Base-by-base conservation (phyloP, 2,329 filamentous ascomycete species). In the Penicillium sp. region DNA sequence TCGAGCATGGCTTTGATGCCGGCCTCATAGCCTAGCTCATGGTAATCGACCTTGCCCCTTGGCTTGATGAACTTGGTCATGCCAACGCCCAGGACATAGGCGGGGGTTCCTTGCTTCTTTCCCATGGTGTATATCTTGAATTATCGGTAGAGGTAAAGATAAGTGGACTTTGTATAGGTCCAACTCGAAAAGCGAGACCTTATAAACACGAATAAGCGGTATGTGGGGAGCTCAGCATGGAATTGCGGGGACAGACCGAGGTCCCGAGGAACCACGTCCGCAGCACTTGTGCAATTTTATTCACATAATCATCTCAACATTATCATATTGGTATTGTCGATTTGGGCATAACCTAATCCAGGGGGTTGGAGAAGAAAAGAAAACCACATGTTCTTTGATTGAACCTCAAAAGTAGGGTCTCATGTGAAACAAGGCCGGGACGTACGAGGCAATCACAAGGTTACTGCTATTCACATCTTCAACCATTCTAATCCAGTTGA, bases 61-160 rank as follows among this genome's bases (percentile, higher is more conserved):
- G 92, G 92, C 81, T 97, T 97, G 84, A 97, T 93, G 84, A 97
- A 97, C 78, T 96, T 96, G 78, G 93, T 97, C 90, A 97, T 94
- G 79, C 93, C 93, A 66, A 97, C 94, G 80, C 93, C 93, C 59
- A 97, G 86, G 72, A 97, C 90, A 81, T 97, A 97, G 81, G 82
- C 82, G 66, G 82, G 82, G 61, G 79, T 76, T 53, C 72, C 70
- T 69, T 74, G 65, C 64, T 82, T 81, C 65, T 79, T 78, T 62
- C 74, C 77, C 81, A 84, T 83, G 59, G 50, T 79, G 69, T 44
- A 42, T 34, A 44, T 57, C 45, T 43, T 43, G 80, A 24, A 39
- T 39, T 37, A 38, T 29, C 5, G 51, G 24, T 50, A 52, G 24
- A 37, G 32, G 26, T 35, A 40, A 16, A 18, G 20, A 35, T 40